Evolutionary conservation across 192 early-diverging fungal species (phyloP), one percentile per base, ranked within the genome.

Genomic region (Thoreauomyces humboldtii): DNA sequence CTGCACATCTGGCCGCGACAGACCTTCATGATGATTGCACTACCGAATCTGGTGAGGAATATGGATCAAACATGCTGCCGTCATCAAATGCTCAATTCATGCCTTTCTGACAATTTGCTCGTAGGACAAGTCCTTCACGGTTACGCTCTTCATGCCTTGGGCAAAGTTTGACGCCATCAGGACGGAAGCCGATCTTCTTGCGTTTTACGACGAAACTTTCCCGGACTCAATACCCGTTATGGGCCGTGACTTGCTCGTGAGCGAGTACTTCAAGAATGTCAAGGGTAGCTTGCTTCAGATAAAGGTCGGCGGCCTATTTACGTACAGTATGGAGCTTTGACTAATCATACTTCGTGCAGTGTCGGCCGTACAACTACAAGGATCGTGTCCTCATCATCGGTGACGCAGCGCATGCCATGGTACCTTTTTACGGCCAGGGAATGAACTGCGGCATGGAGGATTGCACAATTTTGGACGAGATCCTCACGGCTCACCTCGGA

Each of bases 361-460:
- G 91, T 57, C 77, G 81, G 55, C 96, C 96, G 2, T 92, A 95
- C 67, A 84, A 95, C 59, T 92, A 89, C 78, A 82, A 87, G 50
- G 79, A 88, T 50, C 78, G 77, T 4, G 85, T 77, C 0, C 74
- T 96, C 11, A 90, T 95, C 43, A 72, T 98, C 44, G 96, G 96
- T 37, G 96, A 98, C 67, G 92, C 96, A 11, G 96, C 96, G 0
- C 96, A 98, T 63, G 88, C 91, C 43, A 98, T 98, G 96, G 96
- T 98, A 0, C 96, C 96, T 4, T 98, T 98, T 65, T 98, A 93
- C 51, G 95, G 95, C 17, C 78, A 80, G 37, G 96, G 96, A 9
- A 96, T 98, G 96, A 98, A 98, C 75, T 96, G 94, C 75, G 96
- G 96, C 3, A 95, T 98, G 54, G 90, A 98, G 66, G 96, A 98